Base-by-base conservation (phyloP, 2,329 filamentous ascomycete genomes). In the Domatiomyces catenatus region DNA sequence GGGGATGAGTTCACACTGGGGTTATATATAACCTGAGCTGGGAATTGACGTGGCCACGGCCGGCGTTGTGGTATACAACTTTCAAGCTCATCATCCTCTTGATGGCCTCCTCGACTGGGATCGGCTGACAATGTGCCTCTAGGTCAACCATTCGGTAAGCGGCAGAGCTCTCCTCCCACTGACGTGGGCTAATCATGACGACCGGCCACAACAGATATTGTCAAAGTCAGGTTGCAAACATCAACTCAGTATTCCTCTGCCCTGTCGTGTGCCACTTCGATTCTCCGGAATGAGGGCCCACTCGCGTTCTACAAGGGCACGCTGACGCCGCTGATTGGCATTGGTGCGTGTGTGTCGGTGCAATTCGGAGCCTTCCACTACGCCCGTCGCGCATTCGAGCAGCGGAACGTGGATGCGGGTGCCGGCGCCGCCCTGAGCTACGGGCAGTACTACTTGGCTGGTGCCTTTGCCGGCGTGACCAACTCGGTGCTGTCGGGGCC, bases 241-340 rank as follows among this genome's bases (percentile, higher is more conserved):
- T 84, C 84, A 49, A 81, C 76, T 19, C 78, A 86, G 59, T 94
- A 95, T 74, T 75, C 78, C 49, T 83, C 79, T 57, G 92, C 92
- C 49, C 69, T 93, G 46, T 76, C 86, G 61, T 86, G 86, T 58
- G 92, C 89, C 6, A 76, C 76, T 48, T 79, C 83, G 56, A 96
- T 98, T 71, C 86, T 86, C 69, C 81, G 79, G 62, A 83, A 86
- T 62, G 92, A 98, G 68, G 92, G 92, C 1, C 75, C 88, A 2
- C 71, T 85, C 10, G 92, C 92, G 51, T 98, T 98, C 74, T 98
- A 98, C 79, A 98, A 98, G 71, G 92, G 92, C 62, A 96, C 92
- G 0, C 75, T 98, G 51, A 96, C 92, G 4, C 92, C 92, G 0
- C 75, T 98, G 50, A 79, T 98, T 51, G 92, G 92, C 59, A 96